A percentile compares a stretch with the other conserved stretches of the same genome.
Conservation (phyloP, 805 yeast species). For the Candida morakotiae region DNA sequence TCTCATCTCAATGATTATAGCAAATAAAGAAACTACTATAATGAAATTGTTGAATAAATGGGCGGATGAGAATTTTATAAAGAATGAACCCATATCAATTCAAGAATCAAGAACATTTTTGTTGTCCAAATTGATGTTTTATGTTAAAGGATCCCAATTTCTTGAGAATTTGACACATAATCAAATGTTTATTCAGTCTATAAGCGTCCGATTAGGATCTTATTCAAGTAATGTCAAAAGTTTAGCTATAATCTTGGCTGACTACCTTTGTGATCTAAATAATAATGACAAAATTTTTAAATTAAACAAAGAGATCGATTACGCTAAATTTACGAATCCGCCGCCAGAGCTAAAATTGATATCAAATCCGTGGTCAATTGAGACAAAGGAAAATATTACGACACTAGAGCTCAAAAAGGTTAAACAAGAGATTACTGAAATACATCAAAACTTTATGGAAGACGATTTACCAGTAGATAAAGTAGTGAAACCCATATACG, state of each 20-base stretch:
- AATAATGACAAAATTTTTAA: constrained; percentile 28
- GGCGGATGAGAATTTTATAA: constrained; percentile 29
- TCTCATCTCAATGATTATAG: constrained; percentile 14
- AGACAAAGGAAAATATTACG: constrained; percentile 11
- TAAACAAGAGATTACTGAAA: background rate
- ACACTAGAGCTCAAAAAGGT: background rate
- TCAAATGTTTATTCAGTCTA: constrained; percentile 40
- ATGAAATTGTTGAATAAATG: constrained; percentile 12
- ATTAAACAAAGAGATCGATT: constrained; percentile 24
- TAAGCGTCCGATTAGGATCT: constrained; percentile 54
- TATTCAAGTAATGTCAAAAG: constrained; percentile 41
- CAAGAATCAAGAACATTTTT: constrained; percentile 51
- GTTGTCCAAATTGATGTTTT: constrained; percentile 31
- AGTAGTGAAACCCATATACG: constrained; percentile 55
- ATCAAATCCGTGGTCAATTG: constrained; percentile 16
- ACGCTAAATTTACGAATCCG: constrained; percentile 17
- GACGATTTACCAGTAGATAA: constrained; percentile 24
- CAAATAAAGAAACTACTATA: constrained; percentile 5
- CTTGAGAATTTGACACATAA: constrained; percentile 29
- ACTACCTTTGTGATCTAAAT: constrained; percentile 35
- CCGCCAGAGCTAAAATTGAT: background rate
- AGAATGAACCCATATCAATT: constrained; percentile 30
- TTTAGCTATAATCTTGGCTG: constrained; percentile 58
- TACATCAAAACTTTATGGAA: background rate
- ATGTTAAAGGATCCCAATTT: constrained; percentile 13